Percentiles rank a stretch among this genome's conserved stretches.
Evolutionary conservation across 2,329 filamentous ascomycete genomes (phyloP).

Genomic region (Aspergillus felis): DNA sequence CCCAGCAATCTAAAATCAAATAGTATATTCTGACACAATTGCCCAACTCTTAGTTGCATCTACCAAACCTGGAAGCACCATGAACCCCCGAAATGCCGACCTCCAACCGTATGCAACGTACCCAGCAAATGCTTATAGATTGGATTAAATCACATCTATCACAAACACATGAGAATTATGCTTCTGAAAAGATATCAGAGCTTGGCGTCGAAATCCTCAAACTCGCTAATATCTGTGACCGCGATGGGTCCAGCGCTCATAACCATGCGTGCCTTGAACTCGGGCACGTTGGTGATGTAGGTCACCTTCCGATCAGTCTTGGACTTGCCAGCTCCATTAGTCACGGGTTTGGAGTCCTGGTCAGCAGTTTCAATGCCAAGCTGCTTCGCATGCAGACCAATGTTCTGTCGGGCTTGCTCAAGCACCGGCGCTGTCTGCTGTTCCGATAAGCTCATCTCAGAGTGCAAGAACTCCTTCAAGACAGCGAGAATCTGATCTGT

Average conservation of each 20-base stretch:
- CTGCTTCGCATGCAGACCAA: conserved; percentile 43
- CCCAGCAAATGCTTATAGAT: background rate
- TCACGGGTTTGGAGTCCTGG: conserved; percentile 18
- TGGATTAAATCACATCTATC: background rate
- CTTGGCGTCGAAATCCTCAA: conserved; percentile 81
- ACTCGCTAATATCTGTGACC: conserved; percentile 72
- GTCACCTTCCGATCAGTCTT: conserved; percentile 43
- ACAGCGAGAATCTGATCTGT: conserved; percentile 49
- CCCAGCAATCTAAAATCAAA: background rate
- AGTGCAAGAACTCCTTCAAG: conserved; percentile 50
- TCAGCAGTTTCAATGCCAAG: conserved; percentile 41
- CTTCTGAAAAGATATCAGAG: conserved; percentile 48
- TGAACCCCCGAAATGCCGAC: background rate
- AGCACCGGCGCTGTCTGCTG: conserved; percentile 49
- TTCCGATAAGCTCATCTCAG: conserved; percentile 47
- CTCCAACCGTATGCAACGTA: background rate
- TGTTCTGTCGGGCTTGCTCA: conserved; percentile 47
- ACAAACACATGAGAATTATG: background rate
- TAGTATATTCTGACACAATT: background rate
- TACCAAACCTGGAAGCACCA: background rate
- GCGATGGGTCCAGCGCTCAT: conserved; percentile 70
- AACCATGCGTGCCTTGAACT: conserved; percentile 72
- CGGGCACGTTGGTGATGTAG: conserved; percentile 72
- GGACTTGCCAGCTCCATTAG: conserved; percentile 19
- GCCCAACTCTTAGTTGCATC: background rate